Base-by-base conservation (phyloP, 2,329 filamentous ascomycete species). In the Bimuria novae-zelandiae region DNA sequence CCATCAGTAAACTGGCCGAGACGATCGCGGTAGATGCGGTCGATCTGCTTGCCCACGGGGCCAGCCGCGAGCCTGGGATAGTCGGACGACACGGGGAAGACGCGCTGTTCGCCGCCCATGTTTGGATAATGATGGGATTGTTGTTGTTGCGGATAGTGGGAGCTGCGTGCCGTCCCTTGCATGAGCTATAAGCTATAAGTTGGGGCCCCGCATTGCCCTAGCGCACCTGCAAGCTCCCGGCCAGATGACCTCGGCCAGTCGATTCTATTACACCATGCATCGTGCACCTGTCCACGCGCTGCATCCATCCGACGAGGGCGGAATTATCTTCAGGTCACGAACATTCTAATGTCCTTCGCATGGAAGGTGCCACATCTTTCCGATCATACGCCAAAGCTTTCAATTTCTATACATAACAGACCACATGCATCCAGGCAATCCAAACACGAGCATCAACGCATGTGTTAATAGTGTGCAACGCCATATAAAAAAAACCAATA, bases 1-100 rank as follows among this genome's bases (percentile, higher is more conserved):
- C 78, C 79, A 55, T 84, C 84, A 55, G 90, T 92, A 76, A 97
- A 96, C 67, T 89, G 87, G 56, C 83, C 80, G 69, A 97, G 87
- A 49, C 93, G 87, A 64, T 91, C 87, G 68, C 86, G 88, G 77
- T 96, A 95, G 75, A 97, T 91, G 71, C 84, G 85, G 63, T 87
- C 82, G 73, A 96, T 97, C 71, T 76, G 70, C 65, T 75, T 72
- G 55, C 72, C 72, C 35, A 73, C 70, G 39, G 73, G 73, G 14
- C 70, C 68, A 36, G 63, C 64, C 51, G 71, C 69, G 55, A 69
- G 62, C 60, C 60, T 63, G 42, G 73, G 69, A 56, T 74, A 75
- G 6, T 66, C 56, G 10, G 60, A 56, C 11, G 65, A 57, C 14
- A 62, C 54, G 30, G 63, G 55, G 57, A 72, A 66, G 44, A 49